Percentiles rank a stretch among this genome's conserved stretches.
phyloP scores from a whole-genome alignment of 805 yeast species.

The Starmerella powellii region DNA sequence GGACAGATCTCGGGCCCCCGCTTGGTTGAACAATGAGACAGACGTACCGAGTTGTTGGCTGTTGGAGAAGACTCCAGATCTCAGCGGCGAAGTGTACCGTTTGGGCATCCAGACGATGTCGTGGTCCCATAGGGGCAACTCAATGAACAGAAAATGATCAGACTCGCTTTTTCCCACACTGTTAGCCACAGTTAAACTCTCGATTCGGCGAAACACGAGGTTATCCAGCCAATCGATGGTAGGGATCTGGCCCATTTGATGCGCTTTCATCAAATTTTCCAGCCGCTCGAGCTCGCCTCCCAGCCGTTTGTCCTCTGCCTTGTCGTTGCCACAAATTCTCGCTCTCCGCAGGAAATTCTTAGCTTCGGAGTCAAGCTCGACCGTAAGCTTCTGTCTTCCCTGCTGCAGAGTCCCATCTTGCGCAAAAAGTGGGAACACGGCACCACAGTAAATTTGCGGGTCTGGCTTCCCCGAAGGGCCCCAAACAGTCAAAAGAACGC shows the following conservation, averaged over 20 bases:
- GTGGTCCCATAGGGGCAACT: conserved; percentile 52
- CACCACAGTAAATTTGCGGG: conserved; percentile 44
- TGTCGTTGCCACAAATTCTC: too few relatives aligned
- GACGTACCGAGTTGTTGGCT: conserved; percentile 24
- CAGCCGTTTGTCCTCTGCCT: too few relatives aligned
- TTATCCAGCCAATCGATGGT: conserved; percentile 64
- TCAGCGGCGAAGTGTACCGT: conserved; percentile 19
- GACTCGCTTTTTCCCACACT: conserved; percentile 8
- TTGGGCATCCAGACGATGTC: conserved; percentile 60
- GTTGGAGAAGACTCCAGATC: conserved; percentile 18
- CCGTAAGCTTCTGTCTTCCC: conserved; percentile 51
- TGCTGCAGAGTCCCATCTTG: conserved; percentile 48
- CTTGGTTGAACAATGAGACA: conserved; percentile 18
- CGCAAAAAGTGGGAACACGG: conserved; percentile 51
- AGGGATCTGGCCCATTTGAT: conserved; percentile 55
- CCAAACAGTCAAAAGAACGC: conserved; percentile 50
- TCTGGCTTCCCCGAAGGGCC: conserved; percentile 46
- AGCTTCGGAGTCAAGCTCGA: conserved; percentile 11
- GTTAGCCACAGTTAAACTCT: conserved; percentile 25
- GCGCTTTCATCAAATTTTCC: conserved; percentile 45
- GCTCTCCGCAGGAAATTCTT: conserved; percentile 1
- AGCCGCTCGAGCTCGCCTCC: conserved; percentile 37
- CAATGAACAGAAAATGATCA: conserved; percentile 38
- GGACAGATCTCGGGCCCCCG: conserved; percentile 2
- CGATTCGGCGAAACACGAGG: conserved; percentile 45